A percentile compares a stretch with the other conserved stretches of the same genome.
These are phyloP conservation scores for Bipolaris victoriae DNA, from an alignment of 2,329 filamentous ascomycete genomes.

Conservation along the genomic window DNA sequence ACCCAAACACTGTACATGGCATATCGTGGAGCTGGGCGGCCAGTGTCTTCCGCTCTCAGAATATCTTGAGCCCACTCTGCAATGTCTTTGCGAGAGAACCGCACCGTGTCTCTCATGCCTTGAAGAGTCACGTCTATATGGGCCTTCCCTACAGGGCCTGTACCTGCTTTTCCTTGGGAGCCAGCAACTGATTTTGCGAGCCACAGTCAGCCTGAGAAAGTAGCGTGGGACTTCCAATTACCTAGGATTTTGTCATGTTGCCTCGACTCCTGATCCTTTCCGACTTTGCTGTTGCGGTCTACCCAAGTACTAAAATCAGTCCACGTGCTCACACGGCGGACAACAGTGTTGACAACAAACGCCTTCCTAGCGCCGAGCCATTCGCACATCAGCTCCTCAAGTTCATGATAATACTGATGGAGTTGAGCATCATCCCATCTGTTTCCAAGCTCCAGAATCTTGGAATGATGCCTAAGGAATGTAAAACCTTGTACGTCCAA, in stretches of 20 bases:
- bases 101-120: conserved; percentile 5
- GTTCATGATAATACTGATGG: conserved; percentile 5
- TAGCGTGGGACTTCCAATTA: conserved; percentile 1
- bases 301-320: background rate
- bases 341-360: conserved; percentile 5
- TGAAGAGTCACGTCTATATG: conserved; percentile 1
- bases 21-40: conserved; percentile 6
- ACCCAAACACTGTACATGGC: conserved; percentile 5
- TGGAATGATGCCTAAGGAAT: conserved; percentile 5
- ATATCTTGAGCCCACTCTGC: conserved; percentile 4
- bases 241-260: conserved; percentile 4
- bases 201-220: conserved; percentile 2
- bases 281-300: conserved; percentile 1
- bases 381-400: conserved; percentile 2
- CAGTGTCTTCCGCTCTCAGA: conserved; percentile 4
- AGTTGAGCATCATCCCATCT: conserved; percentile 6
- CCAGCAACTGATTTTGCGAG: conserved; percentile 4
- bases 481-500: conserved; percentile 4
- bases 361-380: conserved; percentile 5
- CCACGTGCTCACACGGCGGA: conserved; percentile 4
- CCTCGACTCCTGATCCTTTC: conserved; percentile 5
- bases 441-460: conserved; percentile 3
- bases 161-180: conserved; percentile 1
- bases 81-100: conserved; percentile 6
- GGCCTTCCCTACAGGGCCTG: conserved; percentile 3